These are phyloP conservation scores for Backusella morwellensis DNA, from an alignment of 192 early-diverging fungal species.

Conservation along the genomic window DNA sequence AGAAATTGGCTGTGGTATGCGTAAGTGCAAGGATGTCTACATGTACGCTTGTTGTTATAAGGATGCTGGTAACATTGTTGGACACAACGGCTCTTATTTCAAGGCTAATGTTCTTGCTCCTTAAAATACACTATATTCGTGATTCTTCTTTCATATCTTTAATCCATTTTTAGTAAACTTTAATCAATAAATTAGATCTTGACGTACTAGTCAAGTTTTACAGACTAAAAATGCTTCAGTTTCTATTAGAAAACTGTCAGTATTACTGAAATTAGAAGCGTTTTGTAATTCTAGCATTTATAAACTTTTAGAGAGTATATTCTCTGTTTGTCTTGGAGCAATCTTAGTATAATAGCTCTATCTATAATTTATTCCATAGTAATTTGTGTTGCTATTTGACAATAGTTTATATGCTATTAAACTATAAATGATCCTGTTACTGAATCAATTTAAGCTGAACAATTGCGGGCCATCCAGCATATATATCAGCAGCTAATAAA, in stretches of 20 bases:
- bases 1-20: constrained; percentile 36
- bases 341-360: no score
- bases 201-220: neutral
- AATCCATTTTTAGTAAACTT: neutral
- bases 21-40: constrained; percentile 35
- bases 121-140: neutral
- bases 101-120: constrained; percentile 35
- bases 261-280: neutral
- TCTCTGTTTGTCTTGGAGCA: no score
- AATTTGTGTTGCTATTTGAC: no score
- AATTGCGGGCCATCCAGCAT: no score
- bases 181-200: neutral
- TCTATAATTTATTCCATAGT: no score
- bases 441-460: no score
- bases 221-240: neutral
- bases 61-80: constrained; percentile 38
- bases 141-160: neutral
- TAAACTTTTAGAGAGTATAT: no score
- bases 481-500: no score
- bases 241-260: neutral
- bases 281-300: no score
- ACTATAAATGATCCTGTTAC: no score
- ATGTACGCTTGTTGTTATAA: constrained; percentile 35
- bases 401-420: no score
- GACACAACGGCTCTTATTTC: constrained; percentile 16